phyloP scores from a whole-genome alignment of 2,329 filamentous ascomycete genomes.

The Bretziella fagacearum region DNA sequence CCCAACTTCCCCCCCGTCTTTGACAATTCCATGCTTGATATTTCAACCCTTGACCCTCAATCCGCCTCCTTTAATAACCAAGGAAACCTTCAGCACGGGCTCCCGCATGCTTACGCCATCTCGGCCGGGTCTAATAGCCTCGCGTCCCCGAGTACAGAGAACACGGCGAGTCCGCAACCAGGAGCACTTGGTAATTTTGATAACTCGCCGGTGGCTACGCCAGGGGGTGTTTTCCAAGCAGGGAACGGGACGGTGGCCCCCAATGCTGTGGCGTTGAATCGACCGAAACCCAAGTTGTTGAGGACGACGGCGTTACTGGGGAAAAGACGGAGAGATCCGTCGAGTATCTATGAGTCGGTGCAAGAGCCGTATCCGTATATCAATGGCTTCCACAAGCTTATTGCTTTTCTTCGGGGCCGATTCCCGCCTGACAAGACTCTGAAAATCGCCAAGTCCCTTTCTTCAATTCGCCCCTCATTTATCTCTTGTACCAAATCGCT shows the following conservation, averaged over 20 bases:
- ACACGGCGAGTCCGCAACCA: slow-evolving; percentile 42
- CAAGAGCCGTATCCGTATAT: slow-evolving; percentile 87
- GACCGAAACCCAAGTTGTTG: slow-evolving; percentile 27
- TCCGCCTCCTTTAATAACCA: slow-evolving; percentile 34
- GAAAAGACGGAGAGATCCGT: slow-evolving; percentile 54
- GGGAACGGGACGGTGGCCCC: slow-evolving; percentile 12
- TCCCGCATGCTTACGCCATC: slow-evolving; percentile 49
- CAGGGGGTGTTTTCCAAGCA: slow-evolving; percentile 21
- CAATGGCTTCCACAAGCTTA: slow-evolving; percentile 74
- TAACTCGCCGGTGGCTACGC: slow-evolving; percentile 25
- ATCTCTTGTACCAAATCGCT: slow-evolving; percentile 84
- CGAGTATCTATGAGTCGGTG: slow-evolving; percentile 73
- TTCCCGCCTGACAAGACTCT: slow-evolving; percentile 63
- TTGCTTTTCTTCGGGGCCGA: slow-evolving; percentile 59
- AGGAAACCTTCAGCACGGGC: slow-evolving; percentile 42
- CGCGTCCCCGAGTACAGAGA: slow-evolving; percentile 47
- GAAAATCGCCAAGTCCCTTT: slow-evolving; percentile 71
- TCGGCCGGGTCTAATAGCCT: slow-evolving; percentile 44
- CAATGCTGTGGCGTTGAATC: slow-evolving; percentile 15
- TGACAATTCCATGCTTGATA: slow-evolving; percentile 36
- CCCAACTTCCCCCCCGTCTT: slow-evolving; percentile 21
- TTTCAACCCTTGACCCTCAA: slow-evolving; percentile 34
- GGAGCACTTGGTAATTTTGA: slow-evolving; percentile 31
- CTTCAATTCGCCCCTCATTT: slow-evolving; percentile 81
- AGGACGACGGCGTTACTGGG: slow-evolving; percentile 27